Evolutionary conservation across 1,284 basidiomycete species (phyloP).

Genomic region (Ceratobasidium sp.): DNA sequence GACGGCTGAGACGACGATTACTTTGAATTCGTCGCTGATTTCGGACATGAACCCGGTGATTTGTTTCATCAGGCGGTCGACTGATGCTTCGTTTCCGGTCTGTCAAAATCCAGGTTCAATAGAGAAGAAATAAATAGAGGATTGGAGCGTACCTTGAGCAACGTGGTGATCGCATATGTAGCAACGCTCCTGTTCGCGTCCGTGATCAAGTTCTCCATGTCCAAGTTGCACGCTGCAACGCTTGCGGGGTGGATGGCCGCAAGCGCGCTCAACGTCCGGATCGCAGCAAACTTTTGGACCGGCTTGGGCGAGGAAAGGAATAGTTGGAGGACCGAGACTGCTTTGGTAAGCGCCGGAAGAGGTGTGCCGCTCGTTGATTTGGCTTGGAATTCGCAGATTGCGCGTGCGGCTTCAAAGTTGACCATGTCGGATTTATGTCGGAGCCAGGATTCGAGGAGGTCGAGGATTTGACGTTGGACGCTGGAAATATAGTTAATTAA

Average conservation of each 20-base stretch:
- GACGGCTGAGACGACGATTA: conserved; percentile 99
- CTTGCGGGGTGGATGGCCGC: conserved; percentile 86
- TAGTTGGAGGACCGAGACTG: conserved; percentile 83
- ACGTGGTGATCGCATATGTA: conserved; percentile 97
- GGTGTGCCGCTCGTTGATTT: conserved; percentile 27
- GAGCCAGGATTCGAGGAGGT: conserved; percentile 94
- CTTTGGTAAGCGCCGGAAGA: conserved; percentile 35
- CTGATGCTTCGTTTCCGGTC: conserved; percentile 99
- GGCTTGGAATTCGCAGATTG: conserved; percentile 80
- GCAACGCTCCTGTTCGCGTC: conserved; percentile 97
- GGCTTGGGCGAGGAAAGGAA: conserved; percentile 95
- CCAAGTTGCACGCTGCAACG: conserved; percentile 95
- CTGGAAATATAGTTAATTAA: conserved; percentile 60
- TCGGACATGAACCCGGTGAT: conserved; percentile 99
- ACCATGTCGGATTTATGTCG: conserved; percentile 99
- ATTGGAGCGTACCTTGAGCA: conserved; percentile 80
- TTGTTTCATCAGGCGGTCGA: conserved; percentile 99
- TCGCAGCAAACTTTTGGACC: conserved; percentile 96
- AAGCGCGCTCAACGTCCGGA: conserved; percentile 91
- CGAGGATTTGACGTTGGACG: conserved; percentile 91
- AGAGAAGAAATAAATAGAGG: conserved; percentile 21
- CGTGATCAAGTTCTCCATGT: conserved; percentile 97
- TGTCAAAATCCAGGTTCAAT: conserved; percentile 50
- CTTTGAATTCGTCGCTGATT: conserved; percentile 99
- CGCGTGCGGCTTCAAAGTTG: conserved; percentile 97